Base-by-base conservation (phyloP, 345 rosid genomes). In the Gynandropsis gynandra region DNA sequence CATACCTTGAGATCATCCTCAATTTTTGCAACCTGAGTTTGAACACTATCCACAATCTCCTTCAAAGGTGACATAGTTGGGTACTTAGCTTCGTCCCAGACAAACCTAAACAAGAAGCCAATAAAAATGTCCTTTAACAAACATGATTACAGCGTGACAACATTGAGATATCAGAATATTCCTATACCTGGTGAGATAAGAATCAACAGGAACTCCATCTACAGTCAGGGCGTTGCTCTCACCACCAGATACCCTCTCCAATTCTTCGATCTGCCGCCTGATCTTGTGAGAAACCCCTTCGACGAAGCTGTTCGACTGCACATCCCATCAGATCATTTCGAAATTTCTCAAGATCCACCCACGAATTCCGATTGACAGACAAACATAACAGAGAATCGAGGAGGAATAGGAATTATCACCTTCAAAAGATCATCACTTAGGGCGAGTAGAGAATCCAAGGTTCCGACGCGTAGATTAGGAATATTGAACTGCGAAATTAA, bases 1-100 rank as follows among this genome's bases (percentile, higher is more conserved):
- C 41, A 14, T 73, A 88, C 99, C 99, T 93, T 93, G 68, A 93
- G 96, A 79, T 93, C 97, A 83, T 93, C 99, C 70, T 93, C 99
- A 58, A 88, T 83, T 80, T 83, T 93, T 16, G 83, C 78, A 36
- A 85, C 95, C 65, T 77, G 94, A 63, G 73, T 56, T 51, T 88
- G 99, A 66, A 93, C 83, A 58, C 72, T 62, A 56, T 77, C 92
- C 29, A 93, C 85, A 69, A 76, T 83, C 66, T 88, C 97, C 81
- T 75, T 88, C 53, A 88, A 67, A 55, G 96, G 92, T 1, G 99
- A 77, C 95, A 81, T 81, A 4, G 87, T 79, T 47, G 99, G 99
- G 68, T 88, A 93, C 76, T 76, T 93, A 4, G 97, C 89, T 66
- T 88, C 99, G 62, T 88, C 95, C 99, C 97, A 93, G 16, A 81